Conservation (phyloP, 2,329 filamentous ascomycete genomes). For the Neonectria faginata region DNA sequence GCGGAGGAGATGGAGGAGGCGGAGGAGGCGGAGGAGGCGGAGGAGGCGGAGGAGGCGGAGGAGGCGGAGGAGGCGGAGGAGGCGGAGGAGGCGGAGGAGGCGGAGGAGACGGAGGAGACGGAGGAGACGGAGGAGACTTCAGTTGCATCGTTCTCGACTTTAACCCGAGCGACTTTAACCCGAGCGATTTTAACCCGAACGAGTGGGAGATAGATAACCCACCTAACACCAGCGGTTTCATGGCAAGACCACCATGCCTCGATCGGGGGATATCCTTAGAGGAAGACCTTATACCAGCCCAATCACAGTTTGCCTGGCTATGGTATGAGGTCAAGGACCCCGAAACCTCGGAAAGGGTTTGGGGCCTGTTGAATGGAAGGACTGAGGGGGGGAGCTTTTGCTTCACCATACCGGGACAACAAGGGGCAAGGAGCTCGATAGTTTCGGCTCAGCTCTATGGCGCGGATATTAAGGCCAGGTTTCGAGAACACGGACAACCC, state of each 20-base stretch:
- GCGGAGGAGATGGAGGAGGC: background rate
- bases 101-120: background rate
- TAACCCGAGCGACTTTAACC: too few species aligned
- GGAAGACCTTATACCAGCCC: background rate
- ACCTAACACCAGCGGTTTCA: background rate
- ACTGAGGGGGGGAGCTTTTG: background rate
- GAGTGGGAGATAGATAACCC: background rate
- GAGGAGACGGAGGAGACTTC: background rate
- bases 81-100: background rate
- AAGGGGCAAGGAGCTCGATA: background rate
- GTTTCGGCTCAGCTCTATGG: background rate
- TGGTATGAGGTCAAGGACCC: background rate
- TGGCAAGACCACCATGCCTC: background rate
- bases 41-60: background rate
- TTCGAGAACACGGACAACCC: background rate
- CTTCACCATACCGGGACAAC: background rate
- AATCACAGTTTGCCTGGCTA: background rate
- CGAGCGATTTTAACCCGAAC: background rate
- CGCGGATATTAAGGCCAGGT: background rate
- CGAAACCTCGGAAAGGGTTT: background rate
- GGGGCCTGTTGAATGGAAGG: background rate
- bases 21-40: background rate
- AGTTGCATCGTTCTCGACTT: too few species aligned
- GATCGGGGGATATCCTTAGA: background rate
- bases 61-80: background rate